A percentile compares a stretch with the other conserved stretches of the same genome.
Conservation (phyloP, 1,284 basidiomycete species). For the Tilletia horrida region DNA sequence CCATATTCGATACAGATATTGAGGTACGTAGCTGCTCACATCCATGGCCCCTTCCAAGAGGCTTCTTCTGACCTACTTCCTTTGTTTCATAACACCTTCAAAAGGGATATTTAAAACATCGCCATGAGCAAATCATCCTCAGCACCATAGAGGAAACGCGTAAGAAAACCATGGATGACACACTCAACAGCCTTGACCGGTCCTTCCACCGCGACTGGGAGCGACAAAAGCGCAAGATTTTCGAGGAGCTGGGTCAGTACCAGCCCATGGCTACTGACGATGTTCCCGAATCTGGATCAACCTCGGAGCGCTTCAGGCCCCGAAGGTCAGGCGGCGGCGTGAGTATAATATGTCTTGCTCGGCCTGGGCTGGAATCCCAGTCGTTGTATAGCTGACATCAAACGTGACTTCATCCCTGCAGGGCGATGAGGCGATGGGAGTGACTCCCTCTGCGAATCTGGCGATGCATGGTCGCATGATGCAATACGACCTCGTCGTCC, state of each 20-base stretch:
- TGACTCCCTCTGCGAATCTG: slow-evolving; percentile 12
- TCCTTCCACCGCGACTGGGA: slow-evolving; percentile 81
- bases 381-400: too few relatives aligned
- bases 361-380: too few relatives aligned
- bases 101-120: slow-evolving; percentile 75
- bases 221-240: slow-evolving; percentile 77
- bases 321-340: neutral
- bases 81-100: too few relatives aligned
- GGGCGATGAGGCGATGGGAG: neutral
- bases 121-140: slow-evolving; percentile 88
- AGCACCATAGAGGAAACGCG: slow-evolving; percentile 87
- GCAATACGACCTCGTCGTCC: slow-evolving; percentile 47
- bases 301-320: slow-evolving; percentile 1
- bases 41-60: neutral
- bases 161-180: slow-evolving; percentile 72
- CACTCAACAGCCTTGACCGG: slow-evolving; percentile 74
- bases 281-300: neutral
- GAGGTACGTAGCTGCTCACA: slow-evolving; percentile 52
- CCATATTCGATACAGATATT: slow-evolving; percentile 84
- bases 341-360: neutral
- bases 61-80: neutral
- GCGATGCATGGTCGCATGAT: slow-evolving; percentile 50
- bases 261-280: slow-evolving; percentile 24
- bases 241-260: slow-evolving; percentile 74
- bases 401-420: neutral